Percentiles rank a stretch among this genome's conserved stretches.
Evolutionary conservation across 2,329 filamentous ascomycete species (phyloP).

Genomic region (Penicillium sclerotigenum): DNA sequence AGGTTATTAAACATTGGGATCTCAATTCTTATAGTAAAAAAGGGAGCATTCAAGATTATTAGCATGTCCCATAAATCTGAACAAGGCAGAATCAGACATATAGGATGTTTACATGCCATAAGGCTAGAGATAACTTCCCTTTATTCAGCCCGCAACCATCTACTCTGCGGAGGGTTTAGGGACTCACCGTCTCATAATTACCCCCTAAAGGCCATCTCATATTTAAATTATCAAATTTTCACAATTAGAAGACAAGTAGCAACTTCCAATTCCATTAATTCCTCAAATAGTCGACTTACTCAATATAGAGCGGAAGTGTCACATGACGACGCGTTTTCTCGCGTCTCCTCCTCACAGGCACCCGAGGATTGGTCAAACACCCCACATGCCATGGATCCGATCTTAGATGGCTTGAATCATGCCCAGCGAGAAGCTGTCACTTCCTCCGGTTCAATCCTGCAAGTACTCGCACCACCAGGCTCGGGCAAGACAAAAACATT

Average conservation of each 20-base stretch:
- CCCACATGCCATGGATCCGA: conserved; percentile 47
- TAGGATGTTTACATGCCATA: neutral
- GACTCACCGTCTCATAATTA: neutral
- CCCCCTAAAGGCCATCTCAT: neutral
- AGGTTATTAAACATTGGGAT: neutral
- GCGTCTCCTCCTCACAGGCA: conserved; percentile 16
- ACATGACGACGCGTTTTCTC: conserved; percentile 30
- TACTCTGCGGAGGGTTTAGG: neutral
- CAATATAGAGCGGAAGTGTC: conserved; percentile 15
- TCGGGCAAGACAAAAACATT: conserved; percentile 94
- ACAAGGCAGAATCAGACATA: neutral
- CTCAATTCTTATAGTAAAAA: neutral
- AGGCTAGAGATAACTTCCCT: neutral
- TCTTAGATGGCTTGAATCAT: conserved; percentile 61
- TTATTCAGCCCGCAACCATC: neutral
- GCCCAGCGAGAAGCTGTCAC: conserved; percentile 64
- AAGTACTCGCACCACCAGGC: conserved; percentile 62
- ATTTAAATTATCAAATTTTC: neutral
- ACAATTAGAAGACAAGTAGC: neutral
- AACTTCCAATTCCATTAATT: neutral
- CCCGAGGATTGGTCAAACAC: conserved; percentile 1
- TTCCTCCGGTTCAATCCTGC: conserved; percentile 57
- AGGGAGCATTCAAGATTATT: too few relatives aligned
- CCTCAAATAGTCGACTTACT: neutral
- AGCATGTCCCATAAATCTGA: neutral